Evolutionary conservation across 257 asterid genomes (phyloP).

Genomic region (Solanum sejunctum): DNA sequence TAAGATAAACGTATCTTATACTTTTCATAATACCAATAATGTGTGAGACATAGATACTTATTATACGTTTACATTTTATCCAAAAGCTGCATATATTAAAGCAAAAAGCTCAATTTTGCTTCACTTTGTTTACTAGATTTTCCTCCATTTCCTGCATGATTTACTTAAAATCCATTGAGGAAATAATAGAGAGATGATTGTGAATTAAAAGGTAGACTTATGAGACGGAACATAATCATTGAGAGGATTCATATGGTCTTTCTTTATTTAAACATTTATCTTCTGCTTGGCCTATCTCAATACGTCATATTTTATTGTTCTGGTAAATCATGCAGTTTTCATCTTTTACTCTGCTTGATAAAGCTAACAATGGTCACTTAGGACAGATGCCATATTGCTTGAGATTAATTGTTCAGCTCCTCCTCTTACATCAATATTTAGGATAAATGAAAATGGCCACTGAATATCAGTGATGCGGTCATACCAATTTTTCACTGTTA

Average conservation of each 20-base stretch:
- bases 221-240: not conserved
- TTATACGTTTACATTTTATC: not conserved
- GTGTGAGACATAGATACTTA: not conserved
- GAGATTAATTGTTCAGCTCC: not conserved
- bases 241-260: not conserved
- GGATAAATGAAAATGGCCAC: not conserved
- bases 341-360: not conserved
- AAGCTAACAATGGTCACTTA: not conserved
- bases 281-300: not conserved
- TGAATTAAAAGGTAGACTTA: not conserved
- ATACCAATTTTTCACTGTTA: not conserved
- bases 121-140: not conserved
- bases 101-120: not conserved
- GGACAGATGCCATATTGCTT: not conserved
- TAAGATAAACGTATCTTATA: conserved; percentile 24
- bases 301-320: not conserved
- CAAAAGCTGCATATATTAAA: not conserved
- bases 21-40: not conserved
- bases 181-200: not conserved
- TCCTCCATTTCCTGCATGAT: not conserved
- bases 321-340: not conserved
- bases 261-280: not conserved
- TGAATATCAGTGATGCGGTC: not conserved
- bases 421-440: not conserved
- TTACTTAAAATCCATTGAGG: not conserved